These are phyloP conservation scores for Suillus americanus DNA, from an alignment of 768 basidiomycete genomes.

Conservation along the genomic window DNA sequence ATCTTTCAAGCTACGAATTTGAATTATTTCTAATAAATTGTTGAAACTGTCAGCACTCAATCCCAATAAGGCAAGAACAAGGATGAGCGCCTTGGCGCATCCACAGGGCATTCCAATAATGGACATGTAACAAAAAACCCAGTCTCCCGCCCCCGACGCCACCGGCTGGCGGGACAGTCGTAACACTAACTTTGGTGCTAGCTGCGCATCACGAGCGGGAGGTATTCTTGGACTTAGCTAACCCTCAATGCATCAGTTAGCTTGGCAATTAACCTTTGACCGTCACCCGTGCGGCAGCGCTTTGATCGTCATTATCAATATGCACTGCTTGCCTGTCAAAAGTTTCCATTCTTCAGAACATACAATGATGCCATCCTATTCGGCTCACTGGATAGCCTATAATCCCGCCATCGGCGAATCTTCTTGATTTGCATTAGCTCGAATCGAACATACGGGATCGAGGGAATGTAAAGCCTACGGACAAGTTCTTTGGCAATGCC, in stretches of 20 bases:
- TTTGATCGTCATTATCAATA: background rate
- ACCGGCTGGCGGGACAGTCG: constrained; percentile 3
- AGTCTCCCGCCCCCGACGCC: constrained; percentile 4
- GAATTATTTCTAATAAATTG: no score
- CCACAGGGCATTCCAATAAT: background rate
- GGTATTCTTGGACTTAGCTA: constrained; percentile 3
- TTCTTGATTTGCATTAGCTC: background rate
- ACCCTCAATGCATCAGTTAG: background rate
- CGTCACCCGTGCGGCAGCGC: background rate
- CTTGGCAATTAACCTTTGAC: background rate
- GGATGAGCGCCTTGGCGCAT: background rate
- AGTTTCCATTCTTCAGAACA: background rate
- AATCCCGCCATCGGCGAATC: background rate
- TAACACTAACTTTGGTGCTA: background rate
- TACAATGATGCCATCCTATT: background rate
- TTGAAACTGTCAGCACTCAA: no score
- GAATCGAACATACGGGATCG: background rate
- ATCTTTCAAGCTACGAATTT: background rate
- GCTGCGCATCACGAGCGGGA: background rate
- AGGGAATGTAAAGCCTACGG: background rate
- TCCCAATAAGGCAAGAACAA: background rate
- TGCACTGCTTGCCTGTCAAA: background rate
- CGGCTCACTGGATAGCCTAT: background rate
- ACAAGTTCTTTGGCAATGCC: background rate
- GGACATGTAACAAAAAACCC: background rate